These are phyloP conservation scores for Lipomyces yarrowii DNA, from an alignment of 1,139 yeast species.

Conservation along the genomic window DNA sequence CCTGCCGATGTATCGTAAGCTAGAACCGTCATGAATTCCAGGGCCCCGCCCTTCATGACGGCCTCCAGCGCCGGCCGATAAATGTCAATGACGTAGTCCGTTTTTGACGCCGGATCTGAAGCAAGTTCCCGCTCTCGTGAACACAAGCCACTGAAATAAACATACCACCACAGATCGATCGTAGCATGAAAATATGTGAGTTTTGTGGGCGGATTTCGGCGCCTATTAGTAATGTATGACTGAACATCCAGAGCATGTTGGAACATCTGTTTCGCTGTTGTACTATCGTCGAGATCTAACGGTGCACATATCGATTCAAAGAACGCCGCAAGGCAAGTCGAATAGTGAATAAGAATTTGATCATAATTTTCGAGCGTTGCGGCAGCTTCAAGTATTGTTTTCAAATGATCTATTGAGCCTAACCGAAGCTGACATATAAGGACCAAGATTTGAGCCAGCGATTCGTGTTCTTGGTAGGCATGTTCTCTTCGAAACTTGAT, in stretches of 20 bases:
- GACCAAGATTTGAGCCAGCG: slow-evolving; percentile 64
- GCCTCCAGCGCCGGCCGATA: slow-evolving; percentile 48
- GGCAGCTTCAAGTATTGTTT: slow-evolving; percentile 48
- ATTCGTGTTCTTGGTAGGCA: slow-evolving; percentile 68
- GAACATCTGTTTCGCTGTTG: slow-evolving; percentile 9
- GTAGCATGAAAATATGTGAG: slow-evolving; percentile 53
- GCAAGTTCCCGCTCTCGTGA: slow-evolving; percentile 46
- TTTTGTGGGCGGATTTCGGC: slow-evolving; percentile 36
- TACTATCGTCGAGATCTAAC: slow-evolving; percentile 1
- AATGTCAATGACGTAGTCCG: slow-evolving; percentile 50
- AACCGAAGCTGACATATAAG: slow-evolving; percentile 51
- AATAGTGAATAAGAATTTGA: slow-evolving; percentile 59
- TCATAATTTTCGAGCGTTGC: slow-evolving; percentile 60
- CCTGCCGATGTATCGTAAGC: slow-evolving; percentile 65
- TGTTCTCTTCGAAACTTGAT: slow-evolving; percentile 63
- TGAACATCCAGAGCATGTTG: slow-evolving; percentile 16
- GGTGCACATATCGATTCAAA: slow-evolving; percentile 16
- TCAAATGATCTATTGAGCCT: slow-evolving; percentile 47
- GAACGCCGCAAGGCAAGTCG: slow-evolving; percentile 56
- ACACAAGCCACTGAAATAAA: slow-evolving; percentile 73
- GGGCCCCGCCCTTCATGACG: slow-evolving; percentile 69
- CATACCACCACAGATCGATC: slow-evolving; percentile 61
- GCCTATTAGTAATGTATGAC: slow-evolving; percentile 12
- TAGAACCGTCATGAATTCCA: slow-evolving; percentile 73
- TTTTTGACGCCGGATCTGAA: slow-evolving; percentile 27